These are phyloP conservation scores for Brassica incana DNA, from an alignment of 345 rosid species.

Conservation along the genomic window DNA sequence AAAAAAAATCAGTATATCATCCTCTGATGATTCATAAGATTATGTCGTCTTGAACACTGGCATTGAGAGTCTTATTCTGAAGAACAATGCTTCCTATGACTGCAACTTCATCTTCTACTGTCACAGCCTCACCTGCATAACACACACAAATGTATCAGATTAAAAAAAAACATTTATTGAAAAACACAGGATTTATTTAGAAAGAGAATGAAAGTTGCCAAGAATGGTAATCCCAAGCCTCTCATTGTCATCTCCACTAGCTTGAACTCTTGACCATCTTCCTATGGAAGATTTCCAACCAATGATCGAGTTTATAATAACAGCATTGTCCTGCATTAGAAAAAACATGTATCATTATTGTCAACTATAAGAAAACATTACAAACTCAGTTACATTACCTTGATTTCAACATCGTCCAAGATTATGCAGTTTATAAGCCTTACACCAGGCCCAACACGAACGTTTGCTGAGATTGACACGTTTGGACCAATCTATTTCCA, in stretches of 20 bases:
- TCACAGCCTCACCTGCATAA: constrained; percentile 77
- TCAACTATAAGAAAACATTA: too few relatives aligned
- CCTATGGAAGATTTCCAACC: constrained; percentile 90
- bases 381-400: constrained; percentile 37
- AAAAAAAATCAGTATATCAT: neutral
- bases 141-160: constrained; percentile 6
- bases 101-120: constrained; percentile 75
- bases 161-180: neutral
- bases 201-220: constrained; percentile 44
- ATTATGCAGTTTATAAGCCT: constrained; percentile 81
- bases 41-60: constrained; percentile 72
- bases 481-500: constrained; percentile 78
- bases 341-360: neutral
- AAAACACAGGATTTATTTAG: neutral
- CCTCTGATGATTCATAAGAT: constrained; percentile 47
- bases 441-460: constrained; percentile 85
- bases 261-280: constrained; percentile 82
- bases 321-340: constrained; percentile 64
- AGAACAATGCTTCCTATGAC: constrained; percentile 79
- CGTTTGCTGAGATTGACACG: constrained; percentile 84
- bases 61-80: constrained; percentile 61
- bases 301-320: constrained; percentile 66
- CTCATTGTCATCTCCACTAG: constrained; percentile 67
- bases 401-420: constrained; percentile 69
- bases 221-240: constrained; percentile 80